Evolutionary conservation across 2,329 filamentous ascomycete species (phyloP), one percentile per base, ranked within the genome.

Genomic region (Botrytis byssoidea): DNA sequence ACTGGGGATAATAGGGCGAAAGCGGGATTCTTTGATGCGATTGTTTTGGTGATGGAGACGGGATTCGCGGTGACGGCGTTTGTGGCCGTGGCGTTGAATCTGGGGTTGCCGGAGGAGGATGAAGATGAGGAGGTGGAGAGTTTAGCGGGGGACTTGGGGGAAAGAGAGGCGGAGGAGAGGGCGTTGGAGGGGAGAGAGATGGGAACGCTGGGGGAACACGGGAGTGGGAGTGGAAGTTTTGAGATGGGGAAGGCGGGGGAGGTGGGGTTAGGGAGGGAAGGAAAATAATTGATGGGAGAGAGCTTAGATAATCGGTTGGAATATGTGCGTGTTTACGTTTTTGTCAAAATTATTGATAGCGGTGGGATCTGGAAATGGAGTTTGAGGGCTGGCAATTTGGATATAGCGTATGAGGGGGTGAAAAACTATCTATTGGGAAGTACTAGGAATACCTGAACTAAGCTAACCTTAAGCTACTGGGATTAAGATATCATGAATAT

Each of bases 1-100:
- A 80, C 81, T 0, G 93, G 92, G 18, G 82, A 85, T 74, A 93
- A 95, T 82, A 87, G 86, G 75, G 86, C 88, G 5, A 87, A 95
- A 3, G 83, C 86, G 65, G 93, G 93, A 3, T 94, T 96, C 82
- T 87, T 92, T 74, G 91, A 95, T 78, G 92, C 93, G 70, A 90
- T 94, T 74, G 86, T 87, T 7, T 84, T 95, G 59, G 85, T 94
- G 73, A 91, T 94, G 88, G 88, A 92, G 83, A 94, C 91, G 0
- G 92, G 92, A 0, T 93, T 92, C 75, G 91, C 91, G 0, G 85
- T 97, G 32, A 91, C 92, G 0, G 94, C 92, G 0, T 87, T 94
- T 37, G 80, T 95, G 20, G 74, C 75, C 4, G 74, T 75, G 69
- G 18, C 22, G 22, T 85, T 97, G 68, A 97, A 97, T 80, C 82